Conservation (phyloP, 176 grass and related monocot genomes). For the Avena sativa region DNA sequence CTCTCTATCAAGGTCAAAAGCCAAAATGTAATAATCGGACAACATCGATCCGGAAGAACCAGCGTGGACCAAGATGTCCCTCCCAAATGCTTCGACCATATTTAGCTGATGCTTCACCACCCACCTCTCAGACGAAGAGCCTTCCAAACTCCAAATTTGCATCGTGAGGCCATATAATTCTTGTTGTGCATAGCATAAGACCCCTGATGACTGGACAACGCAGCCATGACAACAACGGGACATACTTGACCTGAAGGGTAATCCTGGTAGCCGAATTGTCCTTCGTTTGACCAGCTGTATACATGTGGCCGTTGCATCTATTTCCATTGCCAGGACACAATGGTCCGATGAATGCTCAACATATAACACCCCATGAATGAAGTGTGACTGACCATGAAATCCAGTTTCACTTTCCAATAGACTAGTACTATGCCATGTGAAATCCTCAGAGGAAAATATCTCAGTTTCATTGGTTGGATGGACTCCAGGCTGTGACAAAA, state of each 20-base stretch:
- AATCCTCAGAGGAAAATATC: neutral
- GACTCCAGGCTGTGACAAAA: neutral
- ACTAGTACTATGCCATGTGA: neutral
- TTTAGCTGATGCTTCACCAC: slow-evolving; percentile 29
- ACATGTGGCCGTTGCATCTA: neutral
- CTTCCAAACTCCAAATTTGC: slow-evolving; percentile 36
- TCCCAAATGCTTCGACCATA: slow-evolving; percentile 27
- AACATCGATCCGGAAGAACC: neutral
- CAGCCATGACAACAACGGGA: neutral
- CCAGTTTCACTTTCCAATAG: neutral
- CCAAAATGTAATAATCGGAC: slow-evolving; percentile 29
- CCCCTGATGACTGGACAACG: slow-evolving; percentile 4
- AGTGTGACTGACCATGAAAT: neutral
- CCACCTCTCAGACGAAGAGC: slow-evolving; percentile 18
- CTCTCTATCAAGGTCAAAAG: slow-evolving; percentile 29
- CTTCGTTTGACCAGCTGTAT: neutral
- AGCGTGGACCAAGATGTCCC: neutral
- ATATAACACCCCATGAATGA: neutral
- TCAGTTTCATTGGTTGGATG: neutral
- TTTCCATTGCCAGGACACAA: neutral
- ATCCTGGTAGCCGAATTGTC: slow-evolving; percentile 21
- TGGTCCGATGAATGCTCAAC: neutral
- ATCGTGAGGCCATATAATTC: slow-evolving; percentile 11
- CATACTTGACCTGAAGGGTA: neutral
- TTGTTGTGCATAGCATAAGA: slow-evolving; percentile 23